Base-by-base conservation (phyloP, 2,329 filamentous ascomycete species). In the Cadophora luteo-olivacea region DNA sequence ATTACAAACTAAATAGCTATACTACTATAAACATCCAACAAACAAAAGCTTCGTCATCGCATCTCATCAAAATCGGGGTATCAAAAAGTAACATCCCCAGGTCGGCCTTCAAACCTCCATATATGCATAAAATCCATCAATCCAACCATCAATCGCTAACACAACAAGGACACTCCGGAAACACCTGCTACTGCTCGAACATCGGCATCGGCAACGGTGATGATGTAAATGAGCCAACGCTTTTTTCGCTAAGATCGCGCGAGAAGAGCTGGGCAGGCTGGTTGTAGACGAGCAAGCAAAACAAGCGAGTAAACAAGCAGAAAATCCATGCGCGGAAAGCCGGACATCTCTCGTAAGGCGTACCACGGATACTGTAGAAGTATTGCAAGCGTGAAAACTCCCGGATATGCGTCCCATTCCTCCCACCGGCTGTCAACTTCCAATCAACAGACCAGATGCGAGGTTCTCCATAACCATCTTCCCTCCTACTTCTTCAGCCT, bases 51-150 rank as follows among this genome's bases (percentile, higher is more conserved):
- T 60, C 57, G 45, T 38, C 33, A 25, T 60, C 57, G 19, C 55
- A 58, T 60, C 57, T 49, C 29, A n/a, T 55, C 29, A 55, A n/a
- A 29, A 33, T 60, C 33, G 33, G 57, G 57, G 57, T 60, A 60
- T 60, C 57, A 60, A 60, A 60, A 45, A 29, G 24, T 60, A 25
- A 41, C 33, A 38, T 22, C 57, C 12, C 12, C 57, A 8, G 16
- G n/a, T 19, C 36, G 57, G 57, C 36, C 57, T 60, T 60, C 57
- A 41, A 60, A 41, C 33, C 57, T 16, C 36, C n/a, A n/a, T 41
- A 60, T 60, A 41, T 19, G 45, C 22, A 41, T 60, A 24, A 58
- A 58, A 58, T 57, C 36, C 36, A 38, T 11, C 8, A 9, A 38
- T 14, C 52, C 25, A 58, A 19, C 33, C 22, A 58, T 38, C 33